Evolutionary conservation across 768 basidiomycete genomes (phyloP).

Genomic region (Dictyophora rubrovolvata): DNA sequence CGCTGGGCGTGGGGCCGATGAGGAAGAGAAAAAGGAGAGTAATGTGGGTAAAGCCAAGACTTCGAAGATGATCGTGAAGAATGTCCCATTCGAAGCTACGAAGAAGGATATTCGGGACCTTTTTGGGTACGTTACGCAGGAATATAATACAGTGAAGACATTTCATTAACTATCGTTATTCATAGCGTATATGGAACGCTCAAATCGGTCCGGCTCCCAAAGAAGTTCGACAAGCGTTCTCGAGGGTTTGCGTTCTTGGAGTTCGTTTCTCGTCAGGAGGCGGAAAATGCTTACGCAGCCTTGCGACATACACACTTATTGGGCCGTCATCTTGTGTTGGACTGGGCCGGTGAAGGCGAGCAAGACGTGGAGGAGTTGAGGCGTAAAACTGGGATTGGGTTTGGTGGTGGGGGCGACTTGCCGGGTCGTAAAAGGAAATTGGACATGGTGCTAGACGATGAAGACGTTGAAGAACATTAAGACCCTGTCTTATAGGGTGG

Average conservation of each 20-base stretch:
- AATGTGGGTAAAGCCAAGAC: slow-evolving; percentile 45
- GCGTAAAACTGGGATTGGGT: slow-evolving; percentile 72
- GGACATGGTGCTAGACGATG: slow-evolving; percentile 30
- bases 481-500: not conserved
- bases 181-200: slow-evolving; percentile 79
- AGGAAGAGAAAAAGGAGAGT: slow-evolving; percentile 35
- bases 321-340: slow-evolving; percentile 86
- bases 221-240: slow-evolving; percentile 78
- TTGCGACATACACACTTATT: slow-evolving; percentile 92
- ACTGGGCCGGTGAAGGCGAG: slow-evolving; percentile 85
- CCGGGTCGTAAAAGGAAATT: slow-evolving; percentile 73
- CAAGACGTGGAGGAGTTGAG: slow-evolving; percentile 68
- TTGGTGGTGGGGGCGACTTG: slow-evolving; percentile 54
- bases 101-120: slow-evolving; percentile 86
- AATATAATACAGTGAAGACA: not conserved
- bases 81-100: slow-evolving; percentile 92
- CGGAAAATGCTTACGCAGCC: slow-evolving; percentile 77
- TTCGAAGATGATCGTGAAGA: slow-evolving; percentile 97
- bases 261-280: slow-evolving; percentile 82
- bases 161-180: not conserved
- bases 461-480: slow-evolving; percentile 21
- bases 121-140: slow-evolving; percentile 62
- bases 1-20: slow-evolving; percentile 68
- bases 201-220: slow-evolving; percentile 89
- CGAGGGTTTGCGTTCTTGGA: slow-evolving; percentile 97